Evolutionary conservation across 306 rosid genomes (phyloP), one percentile per base, ranked within the genome.

Genomic region (Betula pendula): DNA sequence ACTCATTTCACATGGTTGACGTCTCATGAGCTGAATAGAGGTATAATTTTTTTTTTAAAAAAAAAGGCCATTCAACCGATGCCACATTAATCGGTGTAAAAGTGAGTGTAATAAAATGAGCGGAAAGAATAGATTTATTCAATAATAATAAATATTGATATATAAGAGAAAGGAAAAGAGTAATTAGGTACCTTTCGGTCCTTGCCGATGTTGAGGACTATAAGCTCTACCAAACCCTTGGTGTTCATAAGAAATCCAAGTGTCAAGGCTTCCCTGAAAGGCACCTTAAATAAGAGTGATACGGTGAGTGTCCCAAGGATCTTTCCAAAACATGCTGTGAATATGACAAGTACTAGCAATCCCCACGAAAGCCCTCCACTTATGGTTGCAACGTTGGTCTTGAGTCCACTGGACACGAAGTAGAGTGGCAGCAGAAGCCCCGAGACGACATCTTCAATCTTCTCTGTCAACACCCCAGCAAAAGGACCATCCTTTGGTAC

Each of bases 211-310:
- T 89, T 89, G 81, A 91, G 96, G 80, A 91, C 93, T 43, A 91
- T 91, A 71, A 91, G 96, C 78, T 91, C 96, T 2, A 91, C 93
- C 80, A 91, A 69, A 1, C 96, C 96, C 72, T 91, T 89, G 47
- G 96, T 91, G 84, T 89, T 91, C 96, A 91, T 91, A 56, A 91
- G 90, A 42, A 91, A 87, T 42, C 92, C 96, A 62, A 91, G 93
- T 5, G 93, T 85, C 31, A 91, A 22, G 10, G 96, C 76, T 73
- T 91, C 96, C 81, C 84, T 83, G 16, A 81, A 50, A 56, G 88
- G 96, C 35, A 91, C 44, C 77, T 87, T 87, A 47, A 67, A 86
- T 0, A 76, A 0, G 27, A 83, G 2, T 7, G 92, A 81, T 20
- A 91, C 74, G 0, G 47, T 38, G 5, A 86, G 3, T 0, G 96